These are phyloP conservation scores for Nothophoma quercina DNA, from an alignment of 2,329 filamentous ascomycete genomes.

Conservation along the genomic window DNA sequence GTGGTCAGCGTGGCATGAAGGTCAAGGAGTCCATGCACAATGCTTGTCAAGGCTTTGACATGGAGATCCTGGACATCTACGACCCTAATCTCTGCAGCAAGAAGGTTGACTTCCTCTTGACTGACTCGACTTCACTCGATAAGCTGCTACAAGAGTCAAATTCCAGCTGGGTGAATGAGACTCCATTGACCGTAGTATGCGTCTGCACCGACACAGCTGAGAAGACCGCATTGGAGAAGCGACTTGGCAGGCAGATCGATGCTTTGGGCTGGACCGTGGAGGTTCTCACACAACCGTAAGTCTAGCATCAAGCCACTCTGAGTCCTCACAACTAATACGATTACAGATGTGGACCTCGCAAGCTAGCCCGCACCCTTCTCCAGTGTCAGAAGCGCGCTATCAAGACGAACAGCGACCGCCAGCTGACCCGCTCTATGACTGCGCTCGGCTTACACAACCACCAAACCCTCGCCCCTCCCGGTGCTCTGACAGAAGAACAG, in stretches of 20 bases:
- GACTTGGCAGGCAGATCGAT: conserved; percentile 31
- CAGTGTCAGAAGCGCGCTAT: conserved; percentile 31
- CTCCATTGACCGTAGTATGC: conserved; percentile 35
- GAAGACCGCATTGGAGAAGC: conserved; percentile 32
- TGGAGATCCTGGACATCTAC: conserved; percentile 25
- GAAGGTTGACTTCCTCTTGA: conserved; percentile 35
- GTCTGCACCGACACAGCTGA: conserved; percentile 40
- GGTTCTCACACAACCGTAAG: conserved; percentile 39
- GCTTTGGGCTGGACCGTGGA: conserved; percentile 37
- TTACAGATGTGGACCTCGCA: conserved; percentile 37
- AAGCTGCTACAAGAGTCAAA: conserved; percentile 26
- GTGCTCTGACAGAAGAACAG: conserved; percentile 19
- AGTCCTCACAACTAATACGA: not conserved
- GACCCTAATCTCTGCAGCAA: conserved; percentile 20
- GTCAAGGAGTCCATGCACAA: conserved; percentile 36
- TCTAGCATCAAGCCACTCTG: not conserved
- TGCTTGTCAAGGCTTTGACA: conserved; percentile 34
- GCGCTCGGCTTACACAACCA: conserved; percentile 16
- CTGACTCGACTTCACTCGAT: conserved; percentile 35
- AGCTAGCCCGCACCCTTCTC: conserved; percentile 34
- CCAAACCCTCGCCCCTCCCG: conserved; percentile 20
- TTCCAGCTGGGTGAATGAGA: conserved; percentile 22
- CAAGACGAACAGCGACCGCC: conserved; percentile 22
- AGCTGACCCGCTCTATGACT: conserved; percentile 29
- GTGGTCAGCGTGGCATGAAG: conserved; percentile 33